Percentiles rank a stretch among this genome's conserved stretches.
These are phyloP conservation scores for Nyctanthes arbortristis DNA, from an alignment of 257 asterid genomes.

Conservation along the genomic window DNA sequence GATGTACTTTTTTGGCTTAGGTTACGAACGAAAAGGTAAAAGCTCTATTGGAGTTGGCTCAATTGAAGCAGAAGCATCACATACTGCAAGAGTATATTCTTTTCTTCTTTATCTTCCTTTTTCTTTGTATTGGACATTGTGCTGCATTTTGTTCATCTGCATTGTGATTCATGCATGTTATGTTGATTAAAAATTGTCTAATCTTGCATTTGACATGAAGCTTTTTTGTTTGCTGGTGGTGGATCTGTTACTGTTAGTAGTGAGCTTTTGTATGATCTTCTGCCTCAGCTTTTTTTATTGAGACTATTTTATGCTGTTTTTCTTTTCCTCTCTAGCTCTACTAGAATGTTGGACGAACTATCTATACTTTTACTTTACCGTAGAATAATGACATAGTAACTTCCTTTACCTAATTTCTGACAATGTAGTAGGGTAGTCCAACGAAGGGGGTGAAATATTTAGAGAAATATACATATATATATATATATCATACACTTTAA, in stretches of 20 bases:
- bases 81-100: conserved; percentile 66
- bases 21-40: conserved; percentile 95
- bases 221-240: background rate
- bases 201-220: background rate
- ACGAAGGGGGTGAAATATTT: background rate
- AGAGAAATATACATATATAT: background rate
- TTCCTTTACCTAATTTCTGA: background rate
- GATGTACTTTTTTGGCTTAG: conserved; percentile 40
- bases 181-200: background rate
- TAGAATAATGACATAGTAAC: background rate
- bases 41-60: conserved; percentile 93
- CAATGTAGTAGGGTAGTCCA: background rate
- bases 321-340: background rate
- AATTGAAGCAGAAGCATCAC: conserved; percentile 69
- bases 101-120: conserved; percentile 20
- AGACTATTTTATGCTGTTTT: background rate
- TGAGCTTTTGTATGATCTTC: background rate
- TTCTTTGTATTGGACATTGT: conserved; percentile 1
- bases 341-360: background rate
- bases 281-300: background rate
- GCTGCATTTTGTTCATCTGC: conserved; percentile 19
- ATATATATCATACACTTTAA: no score
- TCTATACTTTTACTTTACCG: background rate
- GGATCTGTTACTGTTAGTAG: background rate
- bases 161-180: conserved; percentile 12